Percentiles rank a stretch among this genome's conserved stretches.
phyloP scores from a whole-genome alignment of 2,329 filamentous ascomycete species.

The Colletotrichum liaoningense region DNA sequence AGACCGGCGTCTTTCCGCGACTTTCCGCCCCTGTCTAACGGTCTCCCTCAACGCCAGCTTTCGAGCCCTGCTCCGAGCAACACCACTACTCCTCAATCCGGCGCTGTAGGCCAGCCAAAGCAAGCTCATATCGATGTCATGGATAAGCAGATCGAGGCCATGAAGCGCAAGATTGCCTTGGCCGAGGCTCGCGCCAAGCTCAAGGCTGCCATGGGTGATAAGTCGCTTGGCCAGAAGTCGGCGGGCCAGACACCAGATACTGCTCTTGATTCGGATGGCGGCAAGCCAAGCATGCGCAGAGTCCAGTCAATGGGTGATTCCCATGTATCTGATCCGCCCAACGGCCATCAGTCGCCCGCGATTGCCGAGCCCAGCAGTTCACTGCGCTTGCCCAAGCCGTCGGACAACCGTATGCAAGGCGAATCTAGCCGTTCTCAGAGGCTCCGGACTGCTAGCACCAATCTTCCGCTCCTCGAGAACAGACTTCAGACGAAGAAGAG shows the following conservation, averaged over 20 bases:
- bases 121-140: conserved; percentile 59
- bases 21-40: conserved; percentile 57
- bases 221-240: conserved; percentile 21
- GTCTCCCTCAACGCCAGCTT: conserved; percentile 50
- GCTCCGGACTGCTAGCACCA: conserved; percentile 50
- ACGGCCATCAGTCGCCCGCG: conserved; percentile 40
- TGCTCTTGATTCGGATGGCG: conserved; percentile 25
- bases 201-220: conserved; percentile 40
- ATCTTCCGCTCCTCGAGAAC: conserved; percentile 52
- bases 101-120: conserved; percentile 46
- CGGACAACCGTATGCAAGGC: conserved; percentile 28
- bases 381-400: conserved; percentile 41
- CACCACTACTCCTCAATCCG: conserved; percentile 51
- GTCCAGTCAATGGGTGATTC: conserved; percentile 37
- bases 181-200: conserved; percentile 66
- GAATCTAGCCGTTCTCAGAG: conserved; percentile 39
- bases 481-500: conserved; percentile 56
- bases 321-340: conserved; percentile 36
- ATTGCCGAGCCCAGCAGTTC: conserved; percentile 39
- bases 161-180: conserved; percentile 69
- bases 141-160: conserved; percentile 69
- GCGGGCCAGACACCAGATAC: conserved; percentile 26
- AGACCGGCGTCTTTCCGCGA: conserved; percentile 54
- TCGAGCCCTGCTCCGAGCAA: conserved; percentile 51
- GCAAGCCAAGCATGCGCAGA: conserved; percentile 33